Conservation (phyloP, 352 stramenopile species). For the Globisporangium uncinulatum region DNA sequence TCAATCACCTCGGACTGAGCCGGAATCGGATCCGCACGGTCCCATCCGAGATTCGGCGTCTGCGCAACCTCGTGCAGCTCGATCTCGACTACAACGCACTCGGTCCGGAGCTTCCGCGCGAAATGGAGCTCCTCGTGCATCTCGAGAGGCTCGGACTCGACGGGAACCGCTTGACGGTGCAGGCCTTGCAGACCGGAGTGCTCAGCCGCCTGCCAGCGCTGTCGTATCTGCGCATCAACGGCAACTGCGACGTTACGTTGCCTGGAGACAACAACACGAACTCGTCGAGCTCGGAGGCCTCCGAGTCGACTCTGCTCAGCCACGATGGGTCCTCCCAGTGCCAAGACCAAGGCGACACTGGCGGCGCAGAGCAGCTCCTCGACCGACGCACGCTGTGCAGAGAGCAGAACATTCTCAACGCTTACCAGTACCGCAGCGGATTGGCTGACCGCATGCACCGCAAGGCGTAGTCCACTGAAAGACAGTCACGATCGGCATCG, state of each 20-base stretch:
- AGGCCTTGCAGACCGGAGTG: constrained; percentile 10
- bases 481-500: neutral
- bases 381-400: constrained; percentile 14
- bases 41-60: constrained; percentile 38
- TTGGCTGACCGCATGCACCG: constrained; percentile 3
- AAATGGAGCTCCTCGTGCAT: constrained; percentile 30
- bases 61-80: constrained; percentile 56
- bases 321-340: constrained; percentile 53
- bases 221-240: constrained; percentile 40
- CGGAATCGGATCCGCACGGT: constrained; percentile 42
- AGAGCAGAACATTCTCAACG: constrained; percentile 21
- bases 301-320: constrained; percentile 16
- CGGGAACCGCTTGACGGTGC: constrained; percentile 33
- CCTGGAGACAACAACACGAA: neutral
- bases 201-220: constrained; percentile 29
- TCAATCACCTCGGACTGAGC: constrained; percentile 55
- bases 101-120: constrained; percentile 25
- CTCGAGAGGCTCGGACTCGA: constrained; percentile 63
- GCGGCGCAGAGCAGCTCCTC: neutral
- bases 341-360: neutral
- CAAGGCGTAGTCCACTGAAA: neutral
- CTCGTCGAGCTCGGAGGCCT: neutral
- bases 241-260: constrained; percentile 21
- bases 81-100: constrained; percentile 65
- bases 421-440: constrained; percentile 4